A percentile compares a stretch with the other conserved stretches of the same genome.
phyloP scores from a whole-genome alignment of 192 early-diverging fungal genomes.

The Dissophora globulifera region DNA sequence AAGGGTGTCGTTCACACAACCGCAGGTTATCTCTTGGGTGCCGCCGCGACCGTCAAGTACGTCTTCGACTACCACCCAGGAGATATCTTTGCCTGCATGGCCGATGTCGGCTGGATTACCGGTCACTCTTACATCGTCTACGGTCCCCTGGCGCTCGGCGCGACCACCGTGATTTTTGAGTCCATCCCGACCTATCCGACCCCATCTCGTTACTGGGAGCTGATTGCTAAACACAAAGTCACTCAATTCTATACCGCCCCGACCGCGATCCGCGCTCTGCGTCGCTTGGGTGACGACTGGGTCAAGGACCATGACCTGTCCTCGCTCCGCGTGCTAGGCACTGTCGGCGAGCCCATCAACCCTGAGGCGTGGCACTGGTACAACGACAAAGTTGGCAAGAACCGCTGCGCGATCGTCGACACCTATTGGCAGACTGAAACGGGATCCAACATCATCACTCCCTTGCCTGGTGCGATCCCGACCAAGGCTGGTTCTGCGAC shows the following conservation, averaged over 20 bases:
- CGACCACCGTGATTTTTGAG: constrained; percentile 94
- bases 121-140: constrained; percentile 94
- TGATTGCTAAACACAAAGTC: constrained; percentile 88
- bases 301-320: constrained; percentile 83
- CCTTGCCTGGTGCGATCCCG: constrained; percentile 85
- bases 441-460: constrained; percentile 89
- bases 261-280: constrained; percentile 94
- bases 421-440: constrained; percentile 97
- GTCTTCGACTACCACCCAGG: constrained; percentile 93
- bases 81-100: constrained; percentile 94
- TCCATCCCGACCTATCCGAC: constrained; percentile 94
- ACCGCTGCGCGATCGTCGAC: constrained; percentile 92
- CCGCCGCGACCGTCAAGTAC: constrained; percentile 84
- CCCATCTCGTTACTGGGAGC: constrained; percentile 81
- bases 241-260: constrained; percentile 99
- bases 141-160: constrained; percentile 87
- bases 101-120: constrained; percentile 93
- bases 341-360: constrained; percentile 98
- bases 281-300: constrained; percentile 83
- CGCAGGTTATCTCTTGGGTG: constrained; percentile 92
- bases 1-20: constrained; percentile 97
- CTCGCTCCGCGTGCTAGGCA: constrained; percentile 89
- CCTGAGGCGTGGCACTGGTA: constrained; percentile 99
- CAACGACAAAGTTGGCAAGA: constrained; percentile 87
- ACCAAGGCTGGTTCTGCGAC: constrained; percentile 97